Percentiles rank a stretch among this genome's conserved stretches.
Conservation (phyloP, 768 basidiomycete genomes). For the Hortiboletus flavorubellus region DNA sequence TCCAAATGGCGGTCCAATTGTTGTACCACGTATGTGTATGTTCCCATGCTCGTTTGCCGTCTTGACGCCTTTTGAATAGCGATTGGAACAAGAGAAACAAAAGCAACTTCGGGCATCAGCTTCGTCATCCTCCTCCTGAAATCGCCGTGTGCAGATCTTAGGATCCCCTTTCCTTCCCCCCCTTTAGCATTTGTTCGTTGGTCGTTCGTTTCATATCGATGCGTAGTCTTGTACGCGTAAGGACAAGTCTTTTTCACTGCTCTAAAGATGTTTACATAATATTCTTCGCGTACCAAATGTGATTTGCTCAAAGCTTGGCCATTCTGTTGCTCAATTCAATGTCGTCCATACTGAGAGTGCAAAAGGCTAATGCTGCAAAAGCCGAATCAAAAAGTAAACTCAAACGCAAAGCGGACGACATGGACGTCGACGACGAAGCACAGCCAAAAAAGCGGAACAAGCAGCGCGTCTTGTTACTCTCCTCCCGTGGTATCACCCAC, state of each 20-base stretch:
- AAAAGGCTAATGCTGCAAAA: constrained; percentile 54
- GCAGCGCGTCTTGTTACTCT: constrained; percentile 90
- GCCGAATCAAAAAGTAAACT: constrained; percentile 41
- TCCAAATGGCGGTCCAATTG: constrained; percentile 94
- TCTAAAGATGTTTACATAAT: constrained; percentile 26
- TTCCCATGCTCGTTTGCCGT: constrained; percentile 1
- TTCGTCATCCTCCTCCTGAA: constrained; percentile 31
- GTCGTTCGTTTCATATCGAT: constrained; percentile 5
- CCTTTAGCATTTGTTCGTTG: not conserved
- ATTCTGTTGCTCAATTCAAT: constrained; percentile 32
- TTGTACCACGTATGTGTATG: constrained; percentile 69
- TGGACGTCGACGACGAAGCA: constrained; percentile 54
- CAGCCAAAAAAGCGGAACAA: constrained; percentile 73
- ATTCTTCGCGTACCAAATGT: not conserved
- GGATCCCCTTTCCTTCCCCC: not conserved
- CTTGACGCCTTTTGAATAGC: constrained; percentile 40
- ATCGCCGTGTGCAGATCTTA: not conserved
- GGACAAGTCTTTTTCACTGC: not conserved
- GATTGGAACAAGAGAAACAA: constrained; percentile 86
- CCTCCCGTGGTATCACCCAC: constrained; percentile 91
- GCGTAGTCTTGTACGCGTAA: constrained; percentile 11
- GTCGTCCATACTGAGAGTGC: constrained; percentile 64
- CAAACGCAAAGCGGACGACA: constrained; percentile 64
- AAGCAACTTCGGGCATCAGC: constrained; percentile 57
- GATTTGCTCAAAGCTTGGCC: not conserved